phyloP scores from a whole-genome alignment of 371 early-diverging fungal genomes.

The Amoeboaphelidium protococcarum region DNA sequence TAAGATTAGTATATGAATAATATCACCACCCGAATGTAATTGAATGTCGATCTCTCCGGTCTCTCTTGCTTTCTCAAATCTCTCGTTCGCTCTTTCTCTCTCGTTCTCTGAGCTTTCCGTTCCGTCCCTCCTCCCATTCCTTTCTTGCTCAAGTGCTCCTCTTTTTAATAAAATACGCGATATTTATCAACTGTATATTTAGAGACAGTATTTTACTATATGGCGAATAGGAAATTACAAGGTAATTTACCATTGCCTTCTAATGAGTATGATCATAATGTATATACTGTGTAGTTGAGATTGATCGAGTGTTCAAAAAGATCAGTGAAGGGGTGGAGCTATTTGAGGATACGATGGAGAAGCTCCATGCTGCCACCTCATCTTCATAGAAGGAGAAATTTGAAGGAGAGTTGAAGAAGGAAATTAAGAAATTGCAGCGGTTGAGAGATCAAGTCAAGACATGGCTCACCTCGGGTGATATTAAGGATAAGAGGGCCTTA shows the following conservation, averaged over 20 bases:
- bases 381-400: conserved; percentile 78
- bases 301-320: conserved; percentile 77
- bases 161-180: not conserved
- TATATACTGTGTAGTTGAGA: conserved; percentile 29
- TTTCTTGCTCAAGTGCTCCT: not conserved
- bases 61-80: too few relatives aligned
- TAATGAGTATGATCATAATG: not conserved
- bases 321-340: conserved; percentile 81
- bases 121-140: too few relatives aligned
- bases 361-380: conserved; percentile 49
- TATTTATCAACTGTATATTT: too few relatives aligned
- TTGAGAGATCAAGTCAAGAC: conserved; percentile 86
- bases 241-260: conserved; percentile 7
- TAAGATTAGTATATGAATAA: too few relatives aligned
- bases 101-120: too few relatives aligned
- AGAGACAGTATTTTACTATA: too few relatives aligned
- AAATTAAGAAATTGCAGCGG: conserved; percentile 75
- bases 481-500: conserved; percentile 79
- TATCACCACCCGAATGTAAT: too few relatives aligned
- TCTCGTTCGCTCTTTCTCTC: too few relatives aligned
- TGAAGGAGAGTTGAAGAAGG: conserved; percentile 83
- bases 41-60: too few relatives aligned
- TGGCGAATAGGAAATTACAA: conserved; percentile 15
- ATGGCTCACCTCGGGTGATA: conserved; percentile 69
- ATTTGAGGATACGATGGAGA: conserved; percentile 69